Conservation (phyloP, 495 filamentous ascomycete species). For the Penicillium argentinense region DNA sequence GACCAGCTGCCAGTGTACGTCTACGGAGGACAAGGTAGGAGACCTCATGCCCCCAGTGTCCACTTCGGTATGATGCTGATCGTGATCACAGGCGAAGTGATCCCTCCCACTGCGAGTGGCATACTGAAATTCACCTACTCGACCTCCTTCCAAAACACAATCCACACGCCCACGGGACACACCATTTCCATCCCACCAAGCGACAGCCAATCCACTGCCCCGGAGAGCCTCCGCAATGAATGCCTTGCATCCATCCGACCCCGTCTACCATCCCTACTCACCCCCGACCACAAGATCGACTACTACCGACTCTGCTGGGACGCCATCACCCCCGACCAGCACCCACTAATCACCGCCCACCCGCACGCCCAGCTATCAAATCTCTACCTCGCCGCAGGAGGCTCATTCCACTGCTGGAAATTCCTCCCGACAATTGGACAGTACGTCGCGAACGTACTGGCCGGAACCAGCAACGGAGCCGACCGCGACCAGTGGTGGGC, state of each 20-base stretch:
- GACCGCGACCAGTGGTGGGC: constrained; percentile 8
- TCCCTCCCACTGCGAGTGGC: constrained; percentile 1
- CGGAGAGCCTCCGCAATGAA: not conserved
- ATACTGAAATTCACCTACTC: constrained; percentile 13
- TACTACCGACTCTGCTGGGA: constrained; percentile 42
- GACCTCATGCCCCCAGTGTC: not conserved
- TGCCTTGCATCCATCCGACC: constrained; percentile 1
- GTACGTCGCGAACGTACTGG: constrained; percentile 50
- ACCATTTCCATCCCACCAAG: constrained; percentile 3
- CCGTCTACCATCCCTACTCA: constrained; percentile 2
- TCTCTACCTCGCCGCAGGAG: constrained; percentile 43
- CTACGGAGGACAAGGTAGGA: constrained; percentile 34
- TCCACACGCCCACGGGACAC: constrained; percentile 1
- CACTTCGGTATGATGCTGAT: constrained; percentile 1
- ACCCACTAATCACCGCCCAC: constrained; percentile 47
- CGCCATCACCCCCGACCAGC: constrained; percentile 34
- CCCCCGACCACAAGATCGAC: constrained; percentile 1
- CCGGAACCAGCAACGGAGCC: constrained; percentile 15
- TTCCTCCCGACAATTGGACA: constrained; percentile 53
- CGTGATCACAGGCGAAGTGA: constrained; percentile 3
- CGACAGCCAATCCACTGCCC: not conserved
- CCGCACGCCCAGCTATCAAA: constrained; percentile 41
- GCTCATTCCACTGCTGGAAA: constrained; percentile 50
- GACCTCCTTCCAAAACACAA: constrained; percentile 9
- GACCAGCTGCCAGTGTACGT: constrained; percentile 37